A percentile compares a stretch with the other conserved stretches of the same genome.
These are phyloP conservation scores for Misopates orontium DNA, from an alignment of 257 asterid species.

Conservation along the genomic window DNA sequence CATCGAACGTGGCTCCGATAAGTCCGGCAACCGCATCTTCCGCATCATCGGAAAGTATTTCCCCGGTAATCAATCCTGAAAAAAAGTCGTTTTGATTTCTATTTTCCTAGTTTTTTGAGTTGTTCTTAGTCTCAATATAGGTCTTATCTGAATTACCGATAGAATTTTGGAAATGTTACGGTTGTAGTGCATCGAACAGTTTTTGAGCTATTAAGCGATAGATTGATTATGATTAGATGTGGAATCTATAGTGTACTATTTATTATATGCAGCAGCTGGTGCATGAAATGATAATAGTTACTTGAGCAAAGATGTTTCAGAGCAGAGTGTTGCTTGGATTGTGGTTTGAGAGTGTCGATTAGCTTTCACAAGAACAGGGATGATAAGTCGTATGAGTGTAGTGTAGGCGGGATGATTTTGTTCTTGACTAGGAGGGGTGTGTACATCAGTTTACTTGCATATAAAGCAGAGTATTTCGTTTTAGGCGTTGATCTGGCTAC, in stretches of 20 bases:
- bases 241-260: not conserved
- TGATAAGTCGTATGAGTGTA: no score
- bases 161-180: not conserved
- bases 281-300: not conserved
- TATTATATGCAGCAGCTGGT: not conserved
- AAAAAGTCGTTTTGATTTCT: not conserved
- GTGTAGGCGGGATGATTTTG: no score
- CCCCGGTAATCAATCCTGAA: slow-evolving; percentile 52
- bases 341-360: not conserved
- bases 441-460: no score
- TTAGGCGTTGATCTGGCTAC: not conserved
- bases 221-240: not conserved
- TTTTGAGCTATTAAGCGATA: no score
- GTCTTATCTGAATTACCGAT: not conserved
- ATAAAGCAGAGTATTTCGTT: no score
- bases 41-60: slow-evolving; percentile 93
- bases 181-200: no score
- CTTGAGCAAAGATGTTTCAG: not conserved
- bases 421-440: no score
- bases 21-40: slow-evolving; percentile 67
- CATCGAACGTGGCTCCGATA: slow-evolving; percentile 70
- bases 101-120: not conserved
- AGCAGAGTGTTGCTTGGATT: not conserved
- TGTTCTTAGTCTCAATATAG: not conserved
- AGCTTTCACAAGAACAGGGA: not conserved